Conservation (phyloP, 2,329 filamentous ascomycete genomes). For the Aphanocladium album region DNA sequence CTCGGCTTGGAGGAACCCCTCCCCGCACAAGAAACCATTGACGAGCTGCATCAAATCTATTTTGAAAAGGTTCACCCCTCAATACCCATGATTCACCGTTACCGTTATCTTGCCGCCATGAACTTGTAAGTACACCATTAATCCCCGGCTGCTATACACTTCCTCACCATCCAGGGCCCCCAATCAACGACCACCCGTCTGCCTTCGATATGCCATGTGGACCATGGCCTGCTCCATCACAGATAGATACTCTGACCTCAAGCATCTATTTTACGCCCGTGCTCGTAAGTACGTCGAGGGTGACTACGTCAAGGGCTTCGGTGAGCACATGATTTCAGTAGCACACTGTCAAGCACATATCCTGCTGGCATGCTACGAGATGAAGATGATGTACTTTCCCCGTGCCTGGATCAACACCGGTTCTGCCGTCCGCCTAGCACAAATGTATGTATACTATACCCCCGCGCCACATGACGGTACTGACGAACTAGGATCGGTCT, state of each 20-base stretch:
- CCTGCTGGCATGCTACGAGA: conserved; percentile 79
- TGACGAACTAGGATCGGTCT: conserved; percentile 76
- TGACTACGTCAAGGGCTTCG: conserved; percentile 88
- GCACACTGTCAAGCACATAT: conserved; percentile 82
- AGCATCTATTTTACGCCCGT: conserved; percentile 84
- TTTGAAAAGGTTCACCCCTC: conserved; percentile 88
- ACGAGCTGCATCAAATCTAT: conserved; percentile 84
- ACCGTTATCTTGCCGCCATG: conserved; percentile 82
- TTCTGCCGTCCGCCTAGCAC: conserved; percentile 69
- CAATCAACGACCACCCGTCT: conserved; percentile 77
- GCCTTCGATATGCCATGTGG: conserved; percentile 93
- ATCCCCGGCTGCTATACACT: background rate
- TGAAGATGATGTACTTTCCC: conserved; percentile 97
- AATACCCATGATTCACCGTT: conserved; percentile 82
- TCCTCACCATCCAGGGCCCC: conserved; percentile 52
- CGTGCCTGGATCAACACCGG: conserved; percentile 92
- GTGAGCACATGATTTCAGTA: conserved; percentile 81
- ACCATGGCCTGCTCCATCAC: conserved; percentile 80
- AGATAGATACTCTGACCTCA: conserved; percentile 74
- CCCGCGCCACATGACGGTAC: conserved; percentile 30
- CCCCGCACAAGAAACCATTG: conserved; percentile 59
- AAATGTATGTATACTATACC: conserved; percentile 58
- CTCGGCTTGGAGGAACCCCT: conserved; percentile 55
- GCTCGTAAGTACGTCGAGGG: conserved; percentile 85
- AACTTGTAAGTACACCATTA: conserved; percentile 55